Base-by-base conservation (phyloP, 257 asterid genomes). In the Penstemon davidsonii region DNA sequence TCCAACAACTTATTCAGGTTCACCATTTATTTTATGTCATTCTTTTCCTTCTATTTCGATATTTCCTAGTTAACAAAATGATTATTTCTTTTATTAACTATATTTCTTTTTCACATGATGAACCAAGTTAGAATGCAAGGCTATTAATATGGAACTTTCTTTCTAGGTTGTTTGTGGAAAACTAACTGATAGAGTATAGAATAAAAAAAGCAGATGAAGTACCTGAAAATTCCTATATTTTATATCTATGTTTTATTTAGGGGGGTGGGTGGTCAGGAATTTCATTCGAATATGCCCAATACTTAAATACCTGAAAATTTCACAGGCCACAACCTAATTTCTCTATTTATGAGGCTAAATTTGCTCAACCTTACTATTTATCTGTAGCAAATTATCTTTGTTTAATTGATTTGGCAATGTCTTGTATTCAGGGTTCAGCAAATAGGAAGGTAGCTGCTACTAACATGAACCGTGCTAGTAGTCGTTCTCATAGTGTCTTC, bases 401-500 rank as follows among this genome's bases (percentile, higher is more conserved):
- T 67, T 64, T 45, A 66, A 37, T 33, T 52, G 36, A 37, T 66
- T 63, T 70, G 60, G 66, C 37, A 58, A 60, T 60, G 55, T 68
- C 54, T 10, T 59, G 46, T 69, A 51, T 72, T 63, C 95, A 94
- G 99, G 99, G 99, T 62, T 82, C 97, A 64, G 81, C 91, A 52
- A 94, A 91, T 78, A 86, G 99, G 74, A 94, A 94, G 82, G 99
- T 94, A 36, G 99, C 99, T 49, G 83, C 99, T 37, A 94, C 99
- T 75, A 94, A 94, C 78, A 94, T 94, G 99, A 91, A 91, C 69
- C 91, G 79, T 73, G 97, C 97, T 60, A 94, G 99, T 81, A 94
- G 99, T 79, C 96, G 99, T 73, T 94, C 99, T 7, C 99, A 94
- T 66, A 91, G 99, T 69, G 99, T 94, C 55, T 94, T 94, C 80